A percentile compares a stretch with the other conserved stretches of the same genome.
phyloP scores from a whole-genome alignment of 352 stramenopile genomes.

The Pilasporangium apinafurcum region DNA sequence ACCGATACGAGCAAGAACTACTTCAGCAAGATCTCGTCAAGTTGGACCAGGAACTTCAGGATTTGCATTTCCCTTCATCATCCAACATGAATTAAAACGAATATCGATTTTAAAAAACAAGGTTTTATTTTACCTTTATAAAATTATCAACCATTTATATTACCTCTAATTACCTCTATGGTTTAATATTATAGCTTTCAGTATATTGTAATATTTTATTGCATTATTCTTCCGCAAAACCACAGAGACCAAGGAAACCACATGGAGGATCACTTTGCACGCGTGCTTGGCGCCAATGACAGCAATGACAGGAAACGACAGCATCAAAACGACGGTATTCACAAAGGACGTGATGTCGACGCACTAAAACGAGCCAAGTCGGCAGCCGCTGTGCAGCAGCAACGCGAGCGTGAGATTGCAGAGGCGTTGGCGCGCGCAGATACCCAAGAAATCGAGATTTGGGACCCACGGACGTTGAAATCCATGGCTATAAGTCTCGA shows the following conservation, averaged over 20 bases:
- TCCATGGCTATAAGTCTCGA: slow-evolving; percentile 59
- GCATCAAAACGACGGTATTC: not conserved
- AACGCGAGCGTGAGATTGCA: slow-evolving; percentile 27
- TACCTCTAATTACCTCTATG: no score
- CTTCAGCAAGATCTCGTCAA: slow-evolving; percentile 53
- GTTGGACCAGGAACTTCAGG: slow-evolving; percentile 14
- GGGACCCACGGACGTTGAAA: slow-evolving; percentile 73
- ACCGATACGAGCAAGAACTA: no score
- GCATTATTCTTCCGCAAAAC: no score
- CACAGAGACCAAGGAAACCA: not conserved
- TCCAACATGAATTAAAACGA: not conserved
- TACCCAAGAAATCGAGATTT: slow-evolving; percentile 28
- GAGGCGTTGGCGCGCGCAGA: slow-evolving; percentile 36
- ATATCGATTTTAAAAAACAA: no score
- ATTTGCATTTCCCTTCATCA: slow-evolving; percentile 1
- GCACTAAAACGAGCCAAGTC: slow-evolving; percentile 2
- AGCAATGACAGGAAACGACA: not conserved
- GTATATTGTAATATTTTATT: no score
- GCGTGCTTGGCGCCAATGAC: slow-evolving; percentile 5
- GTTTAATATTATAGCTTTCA: no score
- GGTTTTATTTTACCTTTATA: no score
- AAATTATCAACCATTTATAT: not conserved
- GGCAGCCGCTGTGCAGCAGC: slow-evolving; percentile 3
- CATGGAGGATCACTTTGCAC: slow-evolving; percentile 14
- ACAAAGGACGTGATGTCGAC: not conserved